phyloP scores from a whole-genome alignment of 805 yeast species.

The Metschnikowia henanensis region DNA sequence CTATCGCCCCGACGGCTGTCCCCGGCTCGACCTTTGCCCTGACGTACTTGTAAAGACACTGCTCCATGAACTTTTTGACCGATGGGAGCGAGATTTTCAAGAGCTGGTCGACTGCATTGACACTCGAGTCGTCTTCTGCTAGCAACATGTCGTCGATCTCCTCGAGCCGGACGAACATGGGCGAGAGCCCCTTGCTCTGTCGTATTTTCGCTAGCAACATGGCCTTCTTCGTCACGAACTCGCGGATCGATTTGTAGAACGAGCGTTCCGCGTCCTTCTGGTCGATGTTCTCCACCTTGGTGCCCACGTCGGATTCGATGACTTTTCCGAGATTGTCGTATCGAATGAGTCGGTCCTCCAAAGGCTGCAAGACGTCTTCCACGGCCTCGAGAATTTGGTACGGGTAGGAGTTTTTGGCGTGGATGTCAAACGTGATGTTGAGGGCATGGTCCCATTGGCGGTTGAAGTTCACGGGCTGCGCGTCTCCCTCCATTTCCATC shows the following conservation, averaged over 20 bases:
- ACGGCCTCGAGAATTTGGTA: slow-evolving; percentile 60
- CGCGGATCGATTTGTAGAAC: slow-evolving; percentile 74
- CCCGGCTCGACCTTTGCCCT: slow-evolving; percentile 97
- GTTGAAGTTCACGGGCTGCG: slow-evolving; percentile 88
- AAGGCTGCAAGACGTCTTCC: slow-evolving; percentile 56
- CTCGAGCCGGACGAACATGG: slow-evolving; percentile 33
- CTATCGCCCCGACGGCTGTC: slow-evolving; percentile 99
- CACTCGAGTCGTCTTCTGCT: slow-evolving; percentile 22
- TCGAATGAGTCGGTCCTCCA: slow-evolving; percentile 60
- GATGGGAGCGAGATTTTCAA: slow-evolving; percentile 62
- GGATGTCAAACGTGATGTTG: slow-evolving; percentile 63
- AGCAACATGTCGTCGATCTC: slow-evolving; percentile 40
- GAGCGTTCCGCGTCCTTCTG: slow-evolving; percentile 85
- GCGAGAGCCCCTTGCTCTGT: slow-evolving; percentile 49
- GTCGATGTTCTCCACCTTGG: slow-evolving; percentile 68
- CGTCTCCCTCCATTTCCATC: slow-evolving; percentile 98
- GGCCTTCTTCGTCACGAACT: slow-evolving; percentile 60
- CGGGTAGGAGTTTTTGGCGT: slow-evolving; percentile 63
- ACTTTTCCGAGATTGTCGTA: slow-evolving; percentile 73
- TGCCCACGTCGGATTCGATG: slow-evolving; percentile 39
- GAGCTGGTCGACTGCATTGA: slow-evolving; percentile 59
- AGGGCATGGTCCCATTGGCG: slow-evolving; percentile 94
- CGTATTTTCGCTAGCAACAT: slow-evolving; percentile 55
- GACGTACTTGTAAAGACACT: slow-evolving; percentile 79
- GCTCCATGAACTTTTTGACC: slow-evolving; percentile 64